Base-by-base conservation (phyloP, 768 basidiomycete genomes). In the Suillus alpinus region DNA sequence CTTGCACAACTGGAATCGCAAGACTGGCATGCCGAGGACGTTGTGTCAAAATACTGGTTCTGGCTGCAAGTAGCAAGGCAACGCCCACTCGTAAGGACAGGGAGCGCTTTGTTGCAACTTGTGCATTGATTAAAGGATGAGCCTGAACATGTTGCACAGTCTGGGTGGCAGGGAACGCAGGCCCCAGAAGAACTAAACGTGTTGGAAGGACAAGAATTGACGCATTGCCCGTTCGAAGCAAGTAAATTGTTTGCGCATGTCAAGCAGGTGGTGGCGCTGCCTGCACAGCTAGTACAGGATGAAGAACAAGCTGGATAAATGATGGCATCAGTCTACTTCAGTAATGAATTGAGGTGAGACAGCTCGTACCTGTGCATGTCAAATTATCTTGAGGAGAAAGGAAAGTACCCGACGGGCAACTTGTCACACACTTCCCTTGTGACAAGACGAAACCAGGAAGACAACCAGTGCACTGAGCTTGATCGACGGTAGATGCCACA, bases 111-210 rank as follows among this genome's bases (percentile, higher is more conserved):
- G 36, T 85, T 80, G 68, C 93, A 95, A 52, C 83, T 83, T 8
- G 85, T 80, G 73, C 94, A 96, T 69, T 94, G 87, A 68, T 84
- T 86, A 76, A 92, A 92, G 0, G 86, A 83, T 23, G 82, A 67
- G n/a, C 92, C 92, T 26, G 86, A 85, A 73, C 94, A 96, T 1
- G 88, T 86, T 16, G 84, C 85, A 68, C 94, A 96, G 69, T 95
- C 94, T 0, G 92, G 86, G 62, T 95, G 93, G 72, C 94, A 96
- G 6, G 86, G 66, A 58, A 85, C 68, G 75, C 94, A 95, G 31
- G 83, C 74, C 26, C 86, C 83, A 34, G 84, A 80, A 12, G 89
- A 82, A 57, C 79, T 75, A 75, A 94, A 88, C 2, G 86, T 83
- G 61, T 84, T 85, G 41, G 86, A 80, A 0, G 94, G 91, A 68